Evolutionary conservation across 108 stramenopile genomes (phyloP), one percentile per base, ranked within the genome.

Genomic region (Chaetoceros muelleri): DNA sequence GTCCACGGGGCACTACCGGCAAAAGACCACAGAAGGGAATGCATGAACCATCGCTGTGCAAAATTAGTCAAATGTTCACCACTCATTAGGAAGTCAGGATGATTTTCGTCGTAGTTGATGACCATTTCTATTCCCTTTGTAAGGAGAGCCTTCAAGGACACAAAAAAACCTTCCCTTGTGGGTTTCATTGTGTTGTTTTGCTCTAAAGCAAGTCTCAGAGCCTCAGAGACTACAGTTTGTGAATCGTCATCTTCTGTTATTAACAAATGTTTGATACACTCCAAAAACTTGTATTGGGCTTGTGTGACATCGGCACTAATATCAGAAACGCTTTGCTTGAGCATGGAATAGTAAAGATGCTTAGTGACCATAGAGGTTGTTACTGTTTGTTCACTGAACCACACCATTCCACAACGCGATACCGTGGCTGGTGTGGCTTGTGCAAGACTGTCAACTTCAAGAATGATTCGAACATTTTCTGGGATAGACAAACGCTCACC

Each of bases 391-490:
- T 83, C 87, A 44, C 82, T 79, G 73, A 98, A 96, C 89, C 94
- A 98, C n/a, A 96, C 84, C 96, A 99, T 98, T 19, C 99, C 99
- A 57, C 97, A 98, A 30, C 99, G 85, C 25, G 87, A 90, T 19
- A 99, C 99, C 3, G 97, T 98, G 44, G 99, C 99, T 2, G 93
- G 94, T 40, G 99, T 99, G 18, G 97, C 99, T 48, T 90, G 81
- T 24, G 70, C 66, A 29, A 99, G 77, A 62, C 81, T 95, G 61
- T 99, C 99, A 27, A 98, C 97, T 53, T 94, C 96, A 7, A 97
- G 81, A 27, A 97, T 75, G 44, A 97, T 85, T 21, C 87, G 71
- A 28, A 95, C 76, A 61, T 93, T 92, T 57, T 78, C 61, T 7
- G 94, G 94, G 49, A 98, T 90, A 47, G 72, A 64, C 3, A 97